Percentiles rank a stretch among this genome's conserved stretches.
phyloP scores from a whole-genome alignment of 352 stramenopile species.

The Pythium biforme region DNA sequence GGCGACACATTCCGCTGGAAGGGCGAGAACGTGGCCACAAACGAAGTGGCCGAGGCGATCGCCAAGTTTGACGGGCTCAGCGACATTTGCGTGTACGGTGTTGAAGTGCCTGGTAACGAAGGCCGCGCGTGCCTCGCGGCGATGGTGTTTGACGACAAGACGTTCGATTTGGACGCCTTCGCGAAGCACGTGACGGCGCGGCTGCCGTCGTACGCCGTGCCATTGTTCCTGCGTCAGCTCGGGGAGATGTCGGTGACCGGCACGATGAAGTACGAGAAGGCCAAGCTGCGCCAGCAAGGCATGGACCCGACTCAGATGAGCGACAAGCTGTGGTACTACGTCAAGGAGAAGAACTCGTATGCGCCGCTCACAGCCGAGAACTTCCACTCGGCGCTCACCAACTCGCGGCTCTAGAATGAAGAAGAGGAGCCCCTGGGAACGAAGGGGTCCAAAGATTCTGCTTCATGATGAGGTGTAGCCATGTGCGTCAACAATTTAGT shows the following conservation, averaged over 20 bases:
- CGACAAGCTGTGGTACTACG: constrained; percentile 65
- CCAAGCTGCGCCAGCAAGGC: constrained; percentile 80
- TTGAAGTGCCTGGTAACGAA: constrained; percentile 70
- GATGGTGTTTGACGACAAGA: constrained; percentile 73
- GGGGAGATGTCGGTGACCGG: constrained; percentile 76
- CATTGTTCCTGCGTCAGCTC: constrained; percentile 83
- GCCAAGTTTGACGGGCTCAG: constrained; percentile 73
- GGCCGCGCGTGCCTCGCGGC: constrained; percentile 81
- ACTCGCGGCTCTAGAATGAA: constrained; percentile 2
- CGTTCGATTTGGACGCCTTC: constrained; percentile 59
- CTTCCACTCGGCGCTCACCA: constrained; percentile 34
- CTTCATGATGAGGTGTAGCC: not conserved
- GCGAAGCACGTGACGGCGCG: constrained; percentile 44
- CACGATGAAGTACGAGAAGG: constrained; percentile 93
- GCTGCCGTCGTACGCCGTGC: constrained; percentile 70
- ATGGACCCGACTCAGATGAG: constrained; percentile 61
- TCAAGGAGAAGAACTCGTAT: constrained; percentile 48
- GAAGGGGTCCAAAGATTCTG: not conserved
- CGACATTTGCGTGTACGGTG: constrained; percentile 74
- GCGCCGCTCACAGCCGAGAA: constrained; percentile 52
- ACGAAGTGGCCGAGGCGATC: constrained; percentile 84
- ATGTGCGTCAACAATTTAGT: not conserved
- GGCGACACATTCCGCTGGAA: constrained; percentile 95
- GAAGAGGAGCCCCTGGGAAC: not conserved
- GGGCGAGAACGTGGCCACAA: constrained; percentile 91